These are phyloP conservation scores for Haplographium delicatum DNA, from an alignment of 495 filamentous ascomycete genomes.

Conservation along the genomic window DNA sequence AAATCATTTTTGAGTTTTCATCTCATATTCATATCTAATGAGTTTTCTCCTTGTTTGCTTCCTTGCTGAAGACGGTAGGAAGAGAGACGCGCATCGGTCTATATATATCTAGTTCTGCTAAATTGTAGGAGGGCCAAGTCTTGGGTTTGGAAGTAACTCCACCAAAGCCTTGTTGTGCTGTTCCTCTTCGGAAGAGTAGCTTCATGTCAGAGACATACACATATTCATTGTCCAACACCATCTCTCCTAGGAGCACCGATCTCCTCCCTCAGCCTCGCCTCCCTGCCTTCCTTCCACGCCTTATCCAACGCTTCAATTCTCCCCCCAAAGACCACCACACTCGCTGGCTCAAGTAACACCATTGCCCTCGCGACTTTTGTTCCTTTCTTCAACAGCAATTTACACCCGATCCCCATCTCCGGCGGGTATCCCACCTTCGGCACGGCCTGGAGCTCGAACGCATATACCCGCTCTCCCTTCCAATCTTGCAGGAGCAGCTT, in stretches of 20 bases:
- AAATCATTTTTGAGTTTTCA: too few species aligned
- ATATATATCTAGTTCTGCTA: too few species aligned
- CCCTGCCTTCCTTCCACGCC: conserved; percentile 67
- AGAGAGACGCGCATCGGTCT: too few species aligned
- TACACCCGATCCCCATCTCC: conserved; percentile 70
- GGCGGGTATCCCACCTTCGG: conserved; percentile 54
- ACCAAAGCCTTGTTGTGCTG: too few species aligned
- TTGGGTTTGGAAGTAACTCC: too few species aligned
- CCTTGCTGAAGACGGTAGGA: too few species aligned
- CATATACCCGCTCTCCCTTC: conserved; percentile 61
- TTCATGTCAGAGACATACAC: too few species aligned
- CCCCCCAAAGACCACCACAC: conserved; percentile 67
- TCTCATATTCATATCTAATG: too few species aligned
- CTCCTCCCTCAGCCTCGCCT: conserved; percentile 59
- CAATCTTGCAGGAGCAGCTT: conserved; percentile 80
- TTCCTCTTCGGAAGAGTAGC: too few species aligned
- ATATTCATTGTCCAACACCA: too few species aligned
- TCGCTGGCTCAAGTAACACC: conserved; percentile 64
- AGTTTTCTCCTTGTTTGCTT: too few species aligned
- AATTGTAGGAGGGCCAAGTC: too few species aligned
- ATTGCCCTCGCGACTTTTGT: conserved; percentile 68
- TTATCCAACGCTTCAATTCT: conserved; percentile 80
- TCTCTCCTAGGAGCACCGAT: conserved; percentile 40
- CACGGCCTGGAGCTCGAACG: conserved; percentile 64
- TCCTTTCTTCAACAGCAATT: conserved; percentile 64